Base-by-base conservation (phyloP, 352 stramenopile species). In the Globisporangium paddicum region DNA sequence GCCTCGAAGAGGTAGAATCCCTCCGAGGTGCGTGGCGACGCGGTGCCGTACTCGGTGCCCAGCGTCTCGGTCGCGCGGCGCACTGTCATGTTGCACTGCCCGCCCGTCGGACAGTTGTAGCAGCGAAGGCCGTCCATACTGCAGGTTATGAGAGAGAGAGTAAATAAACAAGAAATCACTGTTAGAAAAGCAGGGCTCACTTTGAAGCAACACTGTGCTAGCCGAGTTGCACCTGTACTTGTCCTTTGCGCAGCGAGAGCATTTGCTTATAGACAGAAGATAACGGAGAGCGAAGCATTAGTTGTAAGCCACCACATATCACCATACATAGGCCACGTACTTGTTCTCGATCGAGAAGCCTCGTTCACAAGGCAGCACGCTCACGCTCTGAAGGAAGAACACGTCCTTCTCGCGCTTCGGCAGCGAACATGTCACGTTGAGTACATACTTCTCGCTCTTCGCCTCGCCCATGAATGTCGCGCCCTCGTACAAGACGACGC, bases 51-150 rank as follows among this genome's bases (percentile, higher is more conserved):
- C 18, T 87, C 79, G 2, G 57, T 38, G 3, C 66, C 69, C 4
- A 80, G 68, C 3, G 55, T 75, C 30, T 88, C 73, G 5, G 68
- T 90, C 19, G 75, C 77, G 9, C 77, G 75, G 2, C 77, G 77
- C 25, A 84, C 74, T 5, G 63, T 73, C 54, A 77, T 71, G 19
- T 73, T 86, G 34, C 79, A 90, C 8, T 63, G 60, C 0, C 75
- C 73, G 1, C 75, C 79, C 5, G 54, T 52, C 0, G 79, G 79
- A 26, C 79, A 90, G 19, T 76, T 60, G 34, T 81, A 90, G 32
- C 79, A 90, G 23, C 64, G 68, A 0, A 73, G 10, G 0, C 79
- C 79, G 34, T 90, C 75, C 66, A 90, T 70, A 55, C 79, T 88
- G 34, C n/a, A 19, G 3, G 18, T 41, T 41, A n/a, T n/a, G 34